Base-by-base conservation (phyloP, 140 eudicot genomes). In the Flaveria floridana region DNA sequence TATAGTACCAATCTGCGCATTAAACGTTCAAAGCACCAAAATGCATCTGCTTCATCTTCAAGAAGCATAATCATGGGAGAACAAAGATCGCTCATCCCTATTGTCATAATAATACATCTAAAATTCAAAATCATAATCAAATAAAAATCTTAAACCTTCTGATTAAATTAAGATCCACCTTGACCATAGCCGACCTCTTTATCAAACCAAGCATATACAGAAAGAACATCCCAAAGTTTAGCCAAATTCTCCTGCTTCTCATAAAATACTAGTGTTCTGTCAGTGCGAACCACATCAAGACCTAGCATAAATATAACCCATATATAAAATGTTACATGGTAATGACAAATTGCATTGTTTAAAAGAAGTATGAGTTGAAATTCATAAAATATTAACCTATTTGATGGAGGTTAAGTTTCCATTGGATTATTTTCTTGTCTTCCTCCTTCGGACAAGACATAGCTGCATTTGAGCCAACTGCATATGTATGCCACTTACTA, bases 1-100 rank as follows among this genome's bases (percentile, higher is more conserved):
- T 20, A 53, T 26, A 14, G 20, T 81, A 93, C 98, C 90, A 90
- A 68, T 88, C 92, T 87, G 34, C 97, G 95, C 98, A 93, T 93
- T 76, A 93, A 52, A 50, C 89, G 98, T 83, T 93, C 96, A 78
- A 93, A 93, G 84, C 97, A 89, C 98, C 98, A 93, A 86, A 87
- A 93, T 21, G 98, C 85, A 82, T 88, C 98, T 13, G 97, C 98
- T 82, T 93, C 98, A 53, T 93, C 90, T 19, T 88, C 97, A 39
- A 93, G 91, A 47, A 93, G 96, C 78, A 93, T 87, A 74, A 93
- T 87, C 96, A 90, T 90, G 68, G 98, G 98, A 70, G 98, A 90
- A 85, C 97, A 93, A 70, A 89, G 91, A 85, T 93, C 98, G 30
- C 98, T 93, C 98, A 91, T 91, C 70, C 97, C 96, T 92, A 87